A percentile compares a stretch with the other conserved stretches of the same genome.
Evolutionary conservation across 1,139 yeast species (phyloP).

Genomic region (Saccharomycopsis hybrid): DNA sequence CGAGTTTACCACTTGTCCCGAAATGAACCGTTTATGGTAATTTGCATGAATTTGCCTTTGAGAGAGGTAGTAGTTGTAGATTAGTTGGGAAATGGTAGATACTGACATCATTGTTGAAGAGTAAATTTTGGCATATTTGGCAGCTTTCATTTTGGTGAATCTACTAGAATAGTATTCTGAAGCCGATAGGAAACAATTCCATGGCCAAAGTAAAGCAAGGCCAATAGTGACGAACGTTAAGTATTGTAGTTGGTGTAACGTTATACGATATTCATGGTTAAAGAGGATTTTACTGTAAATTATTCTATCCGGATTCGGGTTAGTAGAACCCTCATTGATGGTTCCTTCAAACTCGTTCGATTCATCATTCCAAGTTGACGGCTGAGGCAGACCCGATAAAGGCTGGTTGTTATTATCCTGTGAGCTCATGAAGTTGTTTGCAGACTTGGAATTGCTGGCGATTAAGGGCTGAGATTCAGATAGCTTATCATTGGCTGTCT

Average conservation of each 20-base stretch:
- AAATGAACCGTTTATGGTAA: slow-evolving; percentile 51
- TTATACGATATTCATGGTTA: slow-evolving; percentile 1
- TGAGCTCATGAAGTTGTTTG: too few species aligned
- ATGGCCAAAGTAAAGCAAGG: slow-evolving; percentile 84
- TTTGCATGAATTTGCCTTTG: slow-evolving; percentile 59
- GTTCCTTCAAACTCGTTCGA: too few species aligned
- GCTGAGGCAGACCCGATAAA: too few species aligned
- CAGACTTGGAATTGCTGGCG: too few species aligned
- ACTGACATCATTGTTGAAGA: slow-evolving; percentile 87
- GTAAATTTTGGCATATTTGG: slow-evolving; percentile 44
- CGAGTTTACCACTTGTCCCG: slow-evolving; percentile 55
- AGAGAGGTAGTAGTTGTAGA: slow-evolving; percentile 58
- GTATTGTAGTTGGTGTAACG: slow-evolving; percentile 38
- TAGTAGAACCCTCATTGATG: slow-evolving; percentile 9
- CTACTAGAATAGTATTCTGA: slow-evolving; percentile 71
- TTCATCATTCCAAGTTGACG: too few species aligned
- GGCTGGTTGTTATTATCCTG: too few species aligned
- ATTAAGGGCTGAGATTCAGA: too few species aligned
- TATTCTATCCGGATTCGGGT: slow-evolving; percentile 13
- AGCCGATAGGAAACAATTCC: slow-evolving; percentile 90
- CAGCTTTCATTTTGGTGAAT: slow-evolving; percentile 40
- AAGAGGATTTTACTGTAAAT: background rate
- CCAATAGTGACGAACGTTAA: slow-evolving; percentile 66
- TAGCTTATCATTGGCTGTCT: too few species aligned
- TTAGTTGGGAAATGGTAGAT: slow-evolving; percentile 65